A percentile compares a stretch with the other conserved stretches of the same genome.
These are phyloP conservation scores for Tympanopsis confertula DNA, from an alignment of 2,329 filamentous ascomycete species.

Conservation along the genomic window DNA sequence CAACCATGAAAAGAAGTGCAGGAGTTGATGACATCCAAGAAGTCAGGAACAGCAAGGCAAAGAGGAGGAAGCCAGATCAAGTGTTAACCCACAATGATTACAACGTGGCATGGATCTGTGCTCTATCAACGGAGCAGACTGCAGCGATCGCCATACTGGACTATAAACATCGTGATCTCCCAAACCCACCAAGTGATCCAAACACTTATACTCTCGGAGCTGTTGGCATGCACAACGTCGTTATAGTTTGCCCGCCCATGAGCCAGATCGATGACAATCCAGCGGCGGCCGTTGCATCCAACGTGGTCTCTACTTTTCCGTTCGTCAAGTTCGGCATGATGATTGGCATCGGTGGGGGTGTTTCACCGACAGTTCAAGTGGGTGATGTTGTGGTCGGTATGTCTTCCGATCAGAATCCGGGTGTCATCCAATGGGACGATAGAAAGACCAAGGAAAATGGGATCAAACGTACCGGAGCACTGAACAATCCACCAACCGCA, in stretches of 20 bases:
- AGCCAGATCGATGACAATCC: constrained; percentile 17
- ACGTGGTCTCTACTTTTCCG: constrained; percentile 17
- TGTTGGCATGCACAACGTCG: constrained; percentile 8
- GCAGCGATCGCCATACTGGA: constrained; percentile 10
- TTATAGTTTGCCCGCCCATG: constrained; percentile 8
- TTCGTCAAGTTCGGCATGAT: constrained; percentile 23
- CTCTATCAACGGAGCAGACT: constrained; percentile 7
- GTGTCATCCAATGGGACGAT: constrained; percentile 12
- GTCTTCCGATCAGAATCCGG: constrained; percentile 5
- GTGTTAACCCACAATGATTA: constrained; percentile 6
- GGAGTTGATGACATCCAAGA: too few relatives aligned
- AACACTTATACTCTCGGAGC: constrained; percentile 10
- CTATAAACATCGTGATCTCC: constrained; percentile 5
- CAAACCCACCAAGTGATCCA: constrained; percentile 3
- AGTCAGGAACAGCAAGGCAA: neutral
- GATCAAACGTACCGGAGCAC: constrained; percentile 6
- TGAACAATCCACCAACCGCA: constrained; percentile 9
- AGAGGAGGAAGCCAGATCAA: neutral
- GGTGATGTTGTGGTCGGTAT: constrained; percentile 14
- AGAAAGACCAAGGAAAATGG: constrained; percentile 7
- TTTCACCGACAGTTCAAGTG: constrained; percentile 8
- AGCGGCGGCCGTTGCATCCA: constrained; percentile 16
- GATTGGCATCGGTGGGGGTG: constrained; percentile 25
- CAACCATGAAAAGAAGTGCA: too few relatives aligned
- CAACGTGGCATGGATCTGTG: constrained; percentile 10